Percentiles rank a stretch among this genome's conserved stretches.
These are phyloP conservation scores for Xylaria sp. DNA, from an alignment of 2,329 filamentous ascomycete species.

Conservation along the genomic window DNA sequence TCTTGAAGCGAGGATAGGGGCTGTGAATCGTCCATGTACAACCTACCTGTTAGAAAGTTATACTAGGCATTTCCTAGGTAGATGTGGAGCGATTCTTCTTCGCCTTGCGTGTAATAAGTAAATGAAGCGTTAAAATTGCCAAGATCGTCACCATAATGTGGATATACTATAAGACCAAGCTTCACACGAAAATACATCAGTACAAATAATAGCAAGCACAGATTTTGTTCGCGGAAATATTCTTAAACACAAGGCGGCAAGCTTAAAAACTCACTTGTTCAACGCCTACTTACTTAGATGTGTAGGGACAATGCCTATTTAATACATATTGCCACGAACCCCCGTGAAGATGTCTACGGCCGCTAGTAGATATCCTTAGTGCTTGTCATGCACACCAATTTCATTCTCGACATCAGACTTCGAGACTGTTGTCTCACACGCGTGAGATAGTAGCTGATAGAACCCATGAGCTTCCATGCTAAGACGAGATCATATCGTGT, in stretches of 20 bases:
- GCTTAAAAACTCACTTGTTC: background rate
- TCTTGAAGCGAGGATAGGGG: background rate
- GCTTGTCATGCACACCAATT: background rate
- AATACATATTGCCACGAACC: background rate
- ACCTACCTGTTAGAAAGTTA: constrained; percentile 9
- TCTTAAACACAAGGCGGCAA: background rate
- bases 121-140: background rate
- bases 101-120: background rate
- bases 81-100: background rate
- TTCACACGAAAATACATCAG: background rate
- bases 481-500: constrained; percentile 32
- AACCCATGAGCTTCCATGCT: constrained; percentile 36
- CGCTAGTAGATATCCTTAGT: background rate
- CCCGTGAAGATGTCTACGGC: background rate
- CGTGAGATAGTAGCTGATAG: constrained; percentile 25
- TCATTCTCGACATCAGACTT: constrained; percentile 2
- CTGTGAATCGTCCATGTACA: background rate
- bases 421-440: background rate
- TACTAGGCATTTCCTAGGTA: background rate
- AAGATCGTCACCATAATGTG: too few species aligned
- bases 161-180: too few species aligned
- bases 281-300: background rate
- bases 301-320: constrained; percentile 1
- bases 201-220: background rate
- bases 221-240: too few species aligned